These are phyloP conservation scores for Verticillium klebahnii DNA, from an alignment of 2,329 filamentous ascomycete genomes.

Conservation along the genomic window DNA sequence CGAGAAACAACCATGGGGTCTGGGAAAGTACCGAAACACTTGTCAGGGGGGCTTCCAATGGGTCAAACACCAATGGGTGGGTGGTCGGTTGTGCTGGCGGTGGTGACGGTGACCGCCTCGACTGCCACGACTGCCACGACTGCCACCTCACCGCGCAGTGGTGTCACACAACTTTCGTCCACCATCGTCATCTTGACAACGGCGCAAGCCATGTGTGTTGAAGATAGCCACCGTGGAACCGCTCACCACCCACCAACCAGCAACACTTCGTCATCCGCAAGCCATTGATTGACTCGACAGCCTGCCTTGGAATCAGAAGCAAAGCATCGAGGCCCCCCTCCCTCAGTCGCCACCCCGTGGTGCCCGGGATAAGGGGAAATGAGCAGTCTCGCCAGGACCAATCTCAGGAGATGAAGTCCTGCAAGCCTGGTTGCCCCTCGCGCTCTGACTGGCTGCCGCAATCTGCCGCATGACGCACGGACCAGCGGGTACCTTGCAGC, in stretches of 20 bases:
- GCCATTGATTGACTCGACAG: background rate
- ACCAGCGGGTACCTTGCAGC: constrained; percentile 4
- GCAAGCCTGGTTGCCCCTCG: background rate
- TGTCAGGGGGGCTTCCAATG: background rate
- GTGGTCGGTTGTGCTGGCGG: background rate
- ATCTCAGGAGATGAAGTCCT: constrained; percentile 1
- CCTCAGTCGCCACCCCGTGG: background rate
- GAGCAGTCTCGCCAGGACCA: background rate
- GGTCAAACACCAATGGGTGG: background rate
- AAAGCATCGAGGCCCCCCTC: background rate
- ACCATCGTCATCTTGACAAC: background rate
- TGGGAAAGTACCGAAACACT: background rate
- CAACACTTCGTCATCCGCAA: background rate
- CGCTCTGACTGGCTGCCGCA: background rate
- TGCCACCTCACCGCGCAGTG: background rate
- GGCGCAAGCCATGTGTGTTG: background rate
- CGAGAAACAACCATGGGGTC: background rate
- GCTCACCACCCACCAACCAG: background rate
- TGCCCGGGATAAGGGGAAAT: background rate
- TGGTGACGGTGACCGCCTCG: background rate
- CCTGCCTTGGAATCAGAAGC: background rate
- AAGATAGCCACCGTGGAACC: background rate
- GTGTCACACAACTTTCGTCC: background rate
- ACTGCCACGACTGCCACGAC: too few relatives aligned
- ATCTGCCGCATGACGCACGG: background rate